These are phyloP conservation scores for Diplodia scrobiculata DNA, from an alignment of 2,329 filamentous ascomycete genomes.

Conservation along the genomic window DNA sequence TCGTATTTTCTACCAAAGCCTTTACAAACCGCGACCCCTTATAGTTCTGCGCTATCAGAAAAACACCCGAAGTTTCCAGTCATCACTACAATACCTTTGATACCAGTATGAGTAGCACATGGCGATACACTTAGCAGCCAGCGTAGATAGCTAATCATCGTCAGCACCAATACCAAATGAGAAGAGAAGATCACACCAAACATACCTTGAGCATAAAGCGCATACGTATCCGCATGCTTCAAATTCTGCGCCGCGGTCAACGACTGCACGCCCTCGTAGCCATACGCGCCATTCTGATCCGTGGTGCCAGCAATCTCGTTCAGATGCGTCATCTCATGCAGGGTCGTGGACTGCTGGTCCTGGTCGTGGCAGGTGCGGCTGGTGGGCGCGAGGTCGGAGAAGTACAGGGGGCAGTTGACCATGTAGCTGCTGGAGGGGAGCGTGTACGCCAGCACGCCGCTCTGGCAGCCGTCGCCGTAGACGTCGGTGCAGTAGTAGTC, in stretches of 20 bases:
- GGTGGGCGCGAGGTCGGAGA: conserved; percentile 56
- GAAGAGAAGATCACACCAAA: neutral
- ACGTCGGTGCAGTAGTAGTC: conserved; percentile 63
- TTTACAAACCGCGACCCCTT: too few species aligned
- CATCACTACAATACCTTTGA: too few species aligned
- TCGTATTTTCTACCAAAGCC: too few species aligned
- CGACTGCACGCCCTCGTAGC: conserved; percentile 49
- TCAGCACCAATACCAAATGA: conserved; percentile 31
- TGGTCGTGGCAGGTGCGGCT: conserved; percentile 61
- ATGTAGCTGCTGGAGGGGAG: conserved; percentile 58
- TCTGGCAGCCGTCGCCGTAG: conserved; percentile 45
- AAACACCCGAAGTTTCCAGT: neutral
- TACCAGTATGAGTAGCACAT: neutral
- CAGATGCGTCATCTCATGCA: conserved; percentile 69
- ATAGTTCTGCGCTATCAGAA: neutral
- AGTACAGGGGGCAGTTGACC: conserved; percentile 65
- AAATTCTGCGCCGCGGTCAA: conserved; percentile 57
- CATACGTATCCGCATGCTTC: conserved; percentile 66
- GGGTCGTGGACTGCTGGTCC: conserved; percentile 65
- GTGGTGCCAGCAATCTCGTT: conserved; percentile 54
- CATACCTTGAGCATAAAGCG: conserved; percentile 56
- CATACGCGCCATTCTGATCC: conserved; percentile 56
- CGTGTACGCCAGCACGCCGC: conserved; percentile 64
- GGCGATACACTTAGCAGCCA: conserved; percentile 43
- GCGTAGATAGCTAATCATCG: conserved; percentile 41